phyloP scores from a whole-genome alignment of 23 red algal genomes.

The Gracilaria domingensis region DNA sequence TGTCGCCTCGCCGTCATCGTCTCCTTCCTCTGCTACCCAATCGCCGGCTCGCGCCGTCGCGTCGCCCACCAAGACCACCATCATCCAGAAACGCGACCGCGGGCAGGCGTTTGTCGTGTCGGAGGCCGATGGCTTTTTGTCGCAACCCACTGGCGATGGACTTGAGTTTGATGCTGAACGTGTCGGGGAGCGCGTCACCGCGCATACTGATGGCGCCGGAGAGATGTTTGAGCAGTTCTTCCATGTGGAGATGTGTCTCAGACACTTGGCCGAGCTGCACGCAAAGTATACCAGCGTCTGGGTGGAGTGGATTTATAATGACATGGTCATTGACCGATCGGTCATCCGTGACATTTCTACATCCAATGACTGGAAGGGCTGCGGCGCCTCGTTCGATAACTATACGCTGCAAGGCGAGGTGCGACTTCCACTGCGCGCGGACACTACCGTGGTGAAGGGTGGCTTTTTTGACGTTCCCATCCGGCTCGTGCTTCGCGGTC shows the following conservation, averaged over 20 bases:
- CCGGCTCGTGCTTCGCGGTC: constrained; percentile 66
- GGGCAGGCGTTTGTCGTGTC: constrained; percentile 55
- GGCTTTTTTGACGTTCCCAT: constrained; percentile 78
- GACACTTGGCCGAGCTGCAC: constrained; percentile 74
- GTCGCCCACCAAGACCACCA: neutral
- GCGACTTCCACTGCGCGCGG: constrained; percentile 60
- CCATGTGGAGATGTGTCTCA: constrained; percentile 62
- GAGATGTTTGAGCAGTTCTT: constrained; percentile 86
- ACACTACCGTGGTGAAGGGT: constrained; percentile 55
- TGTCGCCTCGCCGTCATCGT: neutral
- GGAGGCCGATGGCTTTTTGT: constrained; percentile 24
- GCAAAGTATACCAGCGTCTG: constrained; percentile 81
- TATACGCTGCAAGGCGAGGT: constrained; percentile 75
- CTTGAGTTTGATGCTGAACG: constrained; percentile 59
- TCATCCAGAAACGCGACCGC: constrained; percentile 41
- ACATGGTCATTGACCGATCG: constrained; percentile 80
- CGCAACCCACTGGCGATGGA: constrained; percentile 4
- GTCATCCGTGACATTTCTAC: constrained; percentile 60
- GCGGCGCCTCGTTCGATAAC: constrained; percentile 70
- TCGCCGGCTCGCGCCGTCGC: neutral
- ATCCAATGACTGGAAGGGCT: constrained; percentile 61
- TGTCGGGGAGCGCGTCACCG: constrained; percentile 12
- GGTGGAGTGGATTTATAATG: constrained; percentile 81
- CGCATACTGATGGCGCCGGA: constrained; percentile 18
- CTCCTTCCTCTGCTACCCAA: neutral